Evolutionary conservation across 2,329 filamentous ascomycete species (phyloP).

Genomic region (Cyphellophora europaea): DNA sequence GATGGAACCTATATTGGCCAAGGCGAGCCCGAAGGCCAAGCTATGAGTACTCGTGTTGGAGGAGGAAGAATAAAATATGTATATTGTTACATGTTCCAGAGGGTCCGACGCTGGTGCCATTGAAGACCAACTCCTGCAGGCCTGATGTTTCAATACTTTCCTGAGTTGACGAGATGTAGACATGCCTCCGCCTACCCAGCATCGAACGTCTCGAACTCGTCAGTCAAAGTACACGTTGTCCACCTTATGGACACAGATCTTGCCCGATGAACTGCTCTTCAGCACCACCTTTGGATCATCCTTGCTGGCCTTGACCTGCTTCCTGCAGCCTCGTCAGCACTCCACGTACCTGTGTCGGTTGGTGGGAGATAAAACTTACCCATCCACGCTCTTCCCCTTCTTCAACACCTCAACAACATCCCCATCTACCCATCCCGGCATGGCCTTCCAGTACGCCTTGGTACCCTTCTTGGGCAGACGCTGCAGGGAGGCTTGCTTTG

Average conservation of each 20-base stretch:
- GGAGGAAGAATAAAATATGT: too few species aligned
- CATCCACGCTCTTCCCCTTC: conserved; percentile 30
- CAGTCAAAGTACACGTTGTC: conserved; percentile 7
- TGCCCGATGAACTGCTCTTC: conserved; percentile 14
- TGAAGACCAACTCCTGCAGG: too few species aligned
- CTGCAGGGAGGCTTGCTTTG: conserved; percentile 12
- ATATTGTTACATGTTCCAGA: too few species aligned
- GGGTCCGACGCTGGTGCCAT: too few species aligned
- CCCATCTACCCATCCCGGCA: conserved; percentile 30
- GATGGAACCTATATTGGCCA: conserved; percentile 86
- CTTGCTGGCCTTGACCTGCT: conserved; percentile 31
- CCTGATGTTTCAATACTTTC: too few species aligned
- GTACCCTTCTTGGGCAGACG: conserved; percentile 29
- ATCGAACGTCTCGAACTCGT: too few species aligned
- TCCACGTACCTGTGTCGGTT: neutral
- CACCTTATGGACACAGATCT: conserved; percentile 4
- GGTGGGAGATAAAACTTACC: neutral
- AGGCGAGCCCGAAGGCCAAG: conserved; percentile 80
- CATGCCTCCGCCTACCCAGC: too few species aligned
- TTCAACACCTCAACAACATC: conserved; percentile 33
- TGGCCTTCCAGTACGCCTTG: conserved; percentile 33
- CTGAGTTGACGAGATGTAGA: too few species aligned
- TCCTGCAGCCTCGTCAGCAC: conserved; percentile 18
- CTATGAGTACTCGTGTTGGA: too few species aligned
- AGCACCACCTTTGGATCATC: conserved; percentile 34